Percentiles rank a stretch among this genome's conserved stretches.
Evolutionary conservation across 805 yeast species (phyloP).

Genomic region (Kluyveromyces siamensis): DNA sequence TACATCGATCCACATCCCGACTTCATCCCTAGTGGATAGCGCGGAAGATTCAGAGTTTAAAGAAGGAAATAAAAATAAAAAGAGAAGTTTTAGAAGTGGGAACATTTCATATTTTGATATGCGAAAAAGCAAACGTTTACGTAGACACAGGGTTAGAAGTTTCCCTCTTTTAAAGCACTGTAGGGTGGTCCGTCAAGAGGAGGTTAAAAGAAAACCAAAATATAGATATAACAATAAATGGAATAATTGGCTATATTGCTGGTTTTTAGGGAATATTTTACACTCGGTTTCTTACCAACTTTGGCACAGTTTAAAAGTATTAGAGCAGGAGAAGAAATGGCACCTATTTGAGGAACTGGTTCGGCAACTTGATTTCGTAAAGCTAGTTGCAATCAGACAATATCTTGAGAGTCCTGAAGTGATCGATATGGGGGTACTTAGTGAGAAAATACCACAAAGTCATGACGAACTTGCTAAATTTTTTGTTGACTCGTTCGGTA

Average conservation of each 20-base stretch:
- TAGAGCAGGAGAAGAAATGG: not conserved
- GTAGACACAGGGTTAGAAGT: not conserved
- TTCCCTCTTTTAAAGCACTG: not conserved
- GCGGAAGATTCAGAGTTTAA: not conserved
- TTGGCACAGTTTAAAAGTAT: not conserved
- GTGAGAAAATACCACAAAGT: not conserved
- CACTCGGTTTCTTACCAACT: not conserved
- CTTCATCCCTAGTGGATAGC: not conserved
- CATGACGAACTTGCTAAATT: not conserved
- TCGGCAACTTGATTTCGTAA: not conserved
- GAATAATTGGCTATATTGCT: constrained; percentile 1
- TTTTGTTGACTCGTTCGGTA: not conserved
- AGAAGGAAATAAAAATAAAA: not conserved
- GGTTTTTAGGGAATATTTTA: not conserved
- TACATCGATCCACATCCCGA: too few species aligned
- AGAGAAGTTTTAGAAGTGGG: not conserved
- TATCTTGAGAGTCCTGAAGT: not conserved
- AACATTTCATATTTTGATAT: not conserved
- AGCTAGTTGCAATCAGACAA: not conserved
- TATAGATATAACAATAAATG: not conserved
- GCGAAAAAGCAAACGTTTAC: not conserved
- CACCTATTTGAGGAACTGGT: not conserved
- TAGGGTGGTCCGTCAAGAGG: not conserved
- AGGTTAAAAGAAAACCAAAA: not conserved
- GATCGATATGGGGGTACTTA: not conserved